Evolutionary conservation across 176 grass and related monocot genomes (phyloP).

Genomic region (Themeda triandra): DNA sequence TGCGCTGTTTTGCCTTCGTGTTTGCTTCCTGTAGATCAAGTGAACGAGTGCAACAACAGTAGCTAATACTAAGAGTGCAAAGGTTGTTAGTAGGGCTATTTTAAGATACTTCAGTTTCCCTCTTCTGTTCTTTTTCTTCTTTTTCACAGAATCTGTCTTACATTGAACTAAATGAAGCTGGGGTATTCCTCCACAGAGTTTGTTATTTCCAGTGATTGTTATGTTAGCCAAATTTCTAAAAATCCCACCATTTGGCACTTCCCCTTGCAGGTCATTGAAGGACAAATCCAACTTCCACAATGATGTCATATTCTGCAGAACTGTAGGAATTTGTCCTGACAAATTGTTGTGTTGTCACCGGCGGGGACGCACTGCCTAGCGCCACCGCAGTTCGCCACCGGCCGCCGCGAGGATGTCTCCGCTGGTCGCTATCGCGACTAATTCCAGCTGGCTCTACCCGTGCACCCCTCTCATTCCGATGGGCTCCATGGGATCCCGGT

Average conservation of each 20-base stretch:
- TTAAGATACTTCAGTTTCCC: neutral
- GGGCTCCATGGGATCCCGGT: too few species aligned
- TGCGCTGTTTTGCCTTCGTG: too few species aligned
- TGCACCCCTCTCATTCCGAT: too few species aligned
- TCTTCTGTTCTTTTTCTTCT: too few species aligned
- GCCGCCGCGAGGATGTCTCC: too few species aligned
- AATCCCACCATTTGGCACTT: slow-evolving; percentile 19
- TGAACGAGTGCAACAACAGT: neutral
- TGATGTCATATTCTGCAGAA: slow-evolving; percentile 16
- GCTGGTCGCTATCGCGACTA: too few species aligned
- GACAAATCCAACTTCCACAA: slow-evolving; percentile 2
- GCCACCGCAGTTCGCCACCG: too few species aligned
- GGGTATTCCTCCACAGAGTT: slow-evolving; percentile 23
- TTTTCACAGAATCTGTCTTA: too few species aligned
- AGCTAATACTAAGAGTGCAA: neutral
- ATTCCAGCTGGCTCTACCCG: too few species aligned
- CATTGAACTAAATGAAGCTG: slow-evolving; percentile 20
- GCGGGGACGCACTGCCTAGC: too few species aligned
- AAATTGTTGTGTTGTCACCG: too few species aligned
- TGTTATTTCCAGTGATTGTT: slow-evolving; percentile 9
- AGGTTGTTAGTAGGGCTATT: neutral
- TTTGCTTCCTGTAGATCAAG: neutral
- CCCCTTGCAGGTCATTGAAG: slow-evolving; percentile 33
- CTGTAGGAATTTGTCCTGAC: too few species aligned
- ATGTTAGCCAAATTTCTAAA: slow-evolving; percentile 15